Percentiles rank a stretch among this genome's conserved stretches.
These are phyloP conservation scores for Phytophthora melonis DNA, from an alignment of 352 stramenopile genomes.

Conservation along the genomic window DNA sequence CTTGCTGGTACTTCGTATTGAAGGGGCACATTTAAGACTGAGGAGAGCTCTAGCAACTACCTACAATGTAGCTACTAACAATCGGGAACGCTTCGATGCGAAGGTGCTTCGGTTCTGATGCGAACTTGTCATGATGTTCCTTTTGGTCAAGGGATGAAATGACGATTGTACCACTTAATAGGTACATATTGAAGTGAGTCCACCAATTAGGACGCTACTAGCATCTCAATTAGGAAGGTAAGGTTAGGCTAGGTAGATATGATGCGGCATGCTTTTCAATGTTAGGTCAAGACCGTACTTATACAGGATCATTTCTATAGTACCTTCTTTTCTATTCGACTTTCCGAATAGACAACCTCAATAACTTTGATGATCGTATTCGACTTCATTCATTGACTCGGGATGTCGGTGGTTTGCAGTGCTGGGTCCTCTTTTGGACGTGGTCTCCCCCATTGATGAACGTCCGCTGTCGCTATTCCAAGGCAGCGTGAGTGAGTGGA, in stretches of 20 bases:
- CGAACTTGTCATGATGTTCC: too few species aligned
- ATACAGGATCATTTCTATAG: slow-evolving; percentile 2
- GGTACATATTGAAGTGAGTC: too few species aligned
- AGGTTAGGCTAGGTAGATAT: neutral
- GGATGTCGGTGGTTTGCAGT: slow-evolving; percentile 14
- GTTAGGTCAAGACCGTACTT: neutral
- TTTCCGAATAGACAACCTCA: neutral
- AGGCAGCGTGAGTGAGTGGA: slow-evolving; percentile 51
- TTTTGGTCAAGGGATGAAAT: too few species aligned
- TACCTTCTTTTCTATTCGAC: slow-evolving; percentile 3
- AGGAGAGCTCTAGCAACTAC: fast-evolving
- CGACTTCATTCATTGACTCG: slow-evolving; percentile 25
- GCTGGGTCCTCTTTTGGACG: slow-evolving; percentile 26
- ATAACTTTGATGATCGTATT: slow-evolving; percentile 24
- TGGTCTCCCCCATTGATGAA: slow-evolving; percentile 44
- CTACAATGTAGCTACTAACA: fast-evolving
- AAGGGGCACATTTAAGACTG: too few species aligned
- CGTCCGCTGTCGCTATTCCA: slow-evolving; percentile 52
- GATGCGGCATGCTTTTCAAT: neutral
- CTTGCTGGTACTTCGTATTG: too few species aligned
- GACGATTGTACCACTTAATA: too few species aligned
- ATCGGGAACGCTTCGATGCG: fast-evolving
- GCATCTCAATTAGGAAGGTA: too few species aligned
- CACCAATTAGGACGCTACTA: too few species aligned
- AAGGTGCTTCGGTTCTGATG: fast-evolving